These are phyloP conservation scores for Huiozyma naganishii DNA, from an alignment of 805 yeast species.

Conservation along the genomic window DNA sequence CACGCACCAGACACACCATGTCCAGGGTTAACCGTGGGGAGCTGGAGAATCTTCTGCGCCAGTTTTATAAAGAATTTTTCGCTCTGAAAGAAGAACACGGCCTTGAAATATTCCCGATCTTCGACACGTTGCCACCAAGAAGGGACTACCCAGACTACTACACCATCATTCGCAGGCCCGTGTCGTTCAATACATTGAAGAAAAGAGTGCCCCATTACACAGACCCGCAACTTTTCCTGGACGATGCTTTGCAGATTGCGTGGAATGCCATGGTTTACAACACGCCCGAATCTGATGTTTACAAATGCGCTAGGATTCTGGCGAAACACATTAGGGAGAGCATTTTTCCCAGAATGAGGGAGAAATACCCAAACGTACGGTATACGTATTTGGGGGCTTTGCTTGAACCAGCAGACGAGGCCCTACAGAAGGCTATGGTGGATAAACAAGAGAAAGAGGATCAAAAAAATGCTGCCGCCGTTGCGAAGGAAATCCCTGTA, in stretches of 20 bases:
- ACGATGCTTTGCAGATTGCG: conserved; percentile 71
- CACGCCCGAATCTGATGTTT: conserved; percentile 54
- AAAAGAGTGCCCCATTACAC: conserved; percentile 49
- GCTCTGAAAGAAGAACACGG: conserved; percentile 21
- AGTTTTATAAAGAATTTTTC: conserved; percentile 7
- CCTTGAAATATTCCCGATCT: conserved; percentile 20
- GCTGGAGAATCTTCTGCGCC: conserved; percentile 5
- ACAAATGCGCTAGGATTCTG: conserved; percentile 50
- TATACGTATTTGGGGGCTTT: conserved; percentile 55
- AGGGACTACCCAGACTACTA: conserved; percentile 69
- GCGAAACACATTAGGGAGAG: conserved; percentile 31
- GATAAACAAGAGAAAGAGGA: conserved; percentile 1
- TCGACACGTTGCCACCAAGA: conserved; percentile 46
- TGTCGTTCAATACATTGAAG: conserved; percentile 65
- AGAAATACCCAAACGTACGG: conserved; percentile 25
- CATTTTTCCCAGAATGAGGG: conserved; percentile 27
- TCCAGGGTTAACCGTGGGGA: conserved; percentile 1
- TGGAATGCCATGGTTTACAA: conserved; percentile 88
- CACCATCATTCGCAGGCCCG: conserved; percentile 62
- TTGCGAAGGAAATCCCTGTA: background rate
- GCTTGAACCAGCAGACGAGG: conserved; percentile 35
- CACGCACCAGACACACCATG: background rate
- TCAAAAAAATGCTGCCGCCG: background rate
- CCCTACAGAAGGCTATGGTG: conserved; percentile 3
- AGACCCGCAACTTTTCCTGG: conserved; percentile 58